Percentiles rank a stretch among this genome's conserved stretches.
These are phyloP conservation scores for Exophiala alcalophila DNA, from an alignment of 2,329 filamentous ascomycete species.

Conservation along the genomic window DNA sequence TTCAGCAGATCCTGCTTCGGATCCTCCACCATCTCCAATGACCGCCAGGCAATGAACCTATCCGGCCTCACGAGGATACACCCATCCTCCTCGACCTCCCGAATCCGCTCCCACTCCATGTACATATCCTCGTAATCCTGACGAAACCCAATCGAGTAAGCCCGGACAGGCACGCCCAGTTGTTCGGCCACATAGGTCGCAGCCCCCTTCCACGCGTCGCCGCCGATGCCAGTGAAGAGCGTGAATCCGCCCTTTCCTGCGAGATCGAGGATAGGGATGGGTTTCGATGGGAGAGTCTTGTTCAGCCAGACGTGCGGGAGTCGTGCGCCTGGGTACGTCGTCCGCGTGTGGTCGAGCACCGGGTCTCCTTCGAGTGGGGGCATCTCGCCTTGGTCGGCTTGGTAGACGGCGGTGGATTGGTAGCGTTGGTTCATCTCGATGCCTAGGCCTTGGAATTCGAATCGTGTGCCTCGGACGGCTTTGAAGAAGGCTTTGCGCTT, in stretches of 20 bases:
- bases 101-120: slow-evolving; percentile 54
- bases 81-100: slow-evolving; percentile 57
- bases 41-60: slow-evolving; percentile 56
- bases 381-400: slow-evolving; percentile 40
- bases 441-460: slow-evolving; percentile 56
- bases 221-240: slow-evolving; percentile 56
- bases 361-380: slow-evolving; percentile 36
- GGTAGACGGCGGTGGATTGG: slow-evolving; percentile 41
- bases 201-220: slow-evolving; percentile 52
- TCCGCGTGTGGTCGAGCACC: slow-evolving; percentile 44
- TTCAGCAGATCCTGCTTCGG: slow-evolving; percentile 5
- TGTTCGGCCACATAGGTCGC: slow-evolving; percentile 39
- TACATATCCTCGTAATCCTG: slow-evolving; percentile 62
- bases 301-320: slow-evolving; percentile 64
- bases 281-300: slow-evolving; percentile 41
- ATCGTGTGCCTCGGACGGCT: slow-evolving; percentile 43
- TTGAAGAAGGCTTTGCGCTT: slow-evolving; percentile 42
- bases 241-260: slow-evolving; percentile 54
- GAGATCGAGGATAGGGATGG: slow-evolving; percentile 58
- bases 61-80: slow-evolving; percentile 59
- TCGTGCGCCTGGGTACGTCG: slow-evolving; percentile 57
- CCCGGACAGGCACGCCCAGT: slow-evolving; percentile 48
- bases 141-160: slow-evolving; percentile 54
- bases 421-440: slow-evolving; percentile 61
- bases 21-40: slow-evolving; percentile 9